Base-by-base conservation (phyloP, 2,329 filamentous ascomycete species). In the Emmonsia crescens region DNA sequence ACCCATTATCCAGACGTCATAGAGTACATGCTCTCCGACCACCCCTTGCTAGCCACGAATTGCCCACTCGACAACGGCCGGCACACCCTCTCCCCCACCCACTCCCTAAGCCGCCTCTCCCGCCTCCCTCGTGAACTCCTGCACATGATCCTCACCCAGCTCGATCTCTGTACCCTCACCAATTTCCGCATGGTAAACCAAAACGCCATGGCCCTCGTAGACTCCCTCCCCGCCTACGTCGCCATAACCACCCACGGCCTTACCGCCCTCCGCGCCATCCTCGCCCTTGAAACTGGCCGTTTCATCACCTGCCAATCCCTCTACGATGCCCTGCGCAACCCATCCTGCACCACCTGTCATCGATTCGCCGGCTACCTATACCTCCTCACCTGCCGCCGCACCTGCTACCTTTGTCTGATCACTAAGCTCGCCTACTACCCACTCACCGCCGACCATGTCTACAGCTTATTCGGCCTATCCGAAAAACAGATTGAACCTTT, bases 391-490 rank as follows among this genome's bases (percentile, higher is more conserved):
- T 76, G 73, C 64, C 65, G 65, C 36, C 73, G 76, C 1, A 73
- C 78, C 57, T 79, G 76, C 66, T 76, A 70, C 62, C 63, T 71
- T 19, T 77, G 75, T 67, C 73, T 76, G 62, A 68, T 70, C 38
- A 57, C 60, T n/a, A 60, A 69, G 2, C 31, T 44, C 42, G n/a
- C 42, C 42, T 48, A 48, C 21, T 6, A 8, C 44, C 44, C 44
- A n/a, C 44, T 24, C 44, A 5, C 44, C n/a, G n/a, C n/a, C n/a
- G n/a, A n/a, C n/a, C n/a, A n/a, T n/a, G n/a, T n/a, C n/a, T n/a
- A n/a, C n/a, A n/a, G n/a, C n/a, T n/a, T n/a, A n/a, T n/a, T n/a
- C n/a, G n/a, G n/a, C n/a, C n/a, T n/a, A n/a, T n/a, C n/a, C n/a
- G n/a, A n/a, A n/a, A n/a, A n/a, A n/a, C n/a, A n/a, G n/a, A n/a